Conservation (phyloP, 2,329 filamentous ascomycete genomes). For the Fusarium sp. region DNA sequence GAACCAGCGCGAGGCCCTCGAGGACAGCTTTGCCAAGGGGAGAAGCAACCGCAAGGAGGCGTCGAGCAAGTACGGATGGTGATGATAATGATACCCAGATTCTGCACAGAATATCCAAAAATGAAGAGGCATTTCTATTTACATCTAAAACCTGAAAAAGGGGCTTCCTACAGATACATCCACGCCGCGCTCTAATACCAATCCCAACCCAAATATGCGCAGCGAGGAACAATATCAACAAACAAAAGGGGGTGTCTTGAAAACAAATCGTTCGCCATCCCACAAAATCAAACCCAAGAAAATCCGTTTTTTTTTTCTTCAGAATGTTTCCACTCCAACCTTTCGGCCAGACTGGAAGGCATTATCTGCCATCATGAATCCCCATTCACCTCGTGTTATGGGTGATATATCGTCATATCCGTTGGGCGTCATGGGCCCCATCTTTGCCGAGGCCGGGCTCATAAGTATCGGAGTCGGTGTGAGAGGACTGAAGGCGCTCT, state of each 20-base stretch:
- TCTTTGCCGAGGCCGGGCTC: slow-evolving; percentile 36
- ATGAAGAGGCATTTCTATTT: slow-evolving; percentile 7
- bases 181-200: slow-evolving; percentile 21
- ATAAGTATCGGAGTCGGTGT: slow-evolving; percentile 36
- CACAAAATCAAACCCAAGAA: slow-evolving; percentile 2
- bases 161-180: neutral
- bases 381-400: slow-evolving; percentile 71
- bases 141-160: slow-evolving; percentile 2
- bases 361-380: slow-evolving; percentile 65
- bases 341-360: slow-evolving; percentile 56
- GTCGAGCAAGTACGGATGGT: slow-evolving; percentile 86
- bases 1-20: slow-evolving; percentile 85
- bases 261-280: slow-evolving; percentile 17
- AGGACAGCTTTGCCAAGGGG: slow-evolving; percentile 90
- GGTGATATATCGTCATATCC: slow-evolving; percentile 71
- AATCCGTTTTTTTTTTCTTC: neutral
- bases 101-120: slow-evolving; percentile 17
- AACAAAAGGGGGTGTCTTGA: slow-evolving; percentile 18
- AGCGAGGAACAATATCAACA: slow-evolving; percentile 10
- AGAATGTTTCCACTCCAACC: slow-evolving; percentile 57
- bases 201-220: slow-evolving; percentile 16
- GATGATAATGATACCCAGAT: slow-evolving; percentile 43
- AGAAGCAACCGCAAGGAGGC: slow-evolving; percentile 84
- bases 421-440: slow-evolving; percentile 67
- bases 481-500: slow-evolving; percentile 35